These are phyloP conservation scores for Pyrenochaeta sp. DNA, from an alignment of 2,329 filamentous ascomycete species.

Conservation along the genomic window DNA sequence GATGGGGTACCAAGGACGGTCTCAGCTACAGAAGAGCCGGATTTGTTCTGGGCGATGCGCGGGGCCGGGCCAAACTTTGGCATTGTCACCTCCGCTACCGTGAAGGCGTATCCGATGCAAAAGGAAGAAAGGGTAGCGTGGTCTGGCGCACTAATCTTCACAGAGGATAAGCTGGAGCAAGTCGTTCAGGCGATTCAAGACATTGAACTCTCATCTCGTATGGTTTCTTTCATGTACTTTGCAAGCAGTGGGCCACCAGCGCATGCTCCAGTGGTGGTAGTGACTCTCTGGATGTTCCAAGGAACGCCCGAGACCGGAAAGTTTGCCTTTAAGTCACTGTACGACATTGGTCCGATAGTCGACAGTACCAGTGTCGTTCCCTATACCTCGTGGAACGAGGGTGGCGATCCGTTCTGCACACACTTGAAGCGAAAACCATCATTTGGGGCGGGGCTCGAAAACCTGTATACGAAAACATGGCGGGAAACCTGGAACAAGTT, in stretches of 20 bases:
- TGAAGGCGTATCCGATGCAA: slow-evolving; percentile 42
- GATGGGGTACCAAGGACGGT: slow-evolving; percentile 37
- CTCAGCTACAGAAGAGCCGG: slow-evolving; percentile 14
- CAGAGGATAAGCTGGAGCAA: slow-evolving; percentile 33
- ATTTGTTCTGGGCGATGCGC: slow-evolving; percentile 47
- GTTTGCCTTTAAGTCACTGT: slow-evolving; percentile 45
- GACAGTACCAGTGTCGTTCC: slow-evolving; percentile 33
- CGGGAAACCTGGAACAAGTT: slow-evolving; percentile 50
- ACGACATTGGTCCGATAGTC: slow-evolving; percentile 37
- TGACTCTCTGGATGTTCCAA: slow-evolving; percentile 38
- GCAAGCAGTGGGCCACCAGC: slow-evolving; percentile 17
- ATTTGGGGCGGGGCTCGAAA: slow-evolving; percentile 39
- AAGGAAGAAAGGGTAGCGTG: slow-evolving; percentile 18
- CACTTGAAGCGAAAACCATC: slow-evolving; percentile 49
- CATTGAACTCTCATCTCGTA: slow-evolving; percentile 41
- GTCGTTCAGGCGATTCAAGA: slow-evolving; percentile 45
- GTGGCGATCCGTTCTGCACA: slow-evolving; percentile 44
- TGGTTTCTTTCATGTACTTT: slow-evolving; percentile 45
- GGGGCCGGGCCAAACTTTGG: slow-evolving; percentile 43
- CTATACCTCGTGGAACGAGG: slow-evolving; percentile 51
- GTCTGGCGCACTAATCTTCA: slow-evolving; percentile 22
- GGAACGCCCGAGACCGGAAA: slow-evolving; percentile 41
- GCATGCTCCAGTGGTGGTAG: slow-evolving; percentile 20
- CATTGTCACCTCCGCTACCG: slow-evolving; percentile 43
- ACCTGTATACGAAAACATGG: slow-evolving; percentile 47